Evolutionary conservation across 768 basidiomycete genomes (phyloP).

Genomic region (Boletus subparvulus): DNA sequence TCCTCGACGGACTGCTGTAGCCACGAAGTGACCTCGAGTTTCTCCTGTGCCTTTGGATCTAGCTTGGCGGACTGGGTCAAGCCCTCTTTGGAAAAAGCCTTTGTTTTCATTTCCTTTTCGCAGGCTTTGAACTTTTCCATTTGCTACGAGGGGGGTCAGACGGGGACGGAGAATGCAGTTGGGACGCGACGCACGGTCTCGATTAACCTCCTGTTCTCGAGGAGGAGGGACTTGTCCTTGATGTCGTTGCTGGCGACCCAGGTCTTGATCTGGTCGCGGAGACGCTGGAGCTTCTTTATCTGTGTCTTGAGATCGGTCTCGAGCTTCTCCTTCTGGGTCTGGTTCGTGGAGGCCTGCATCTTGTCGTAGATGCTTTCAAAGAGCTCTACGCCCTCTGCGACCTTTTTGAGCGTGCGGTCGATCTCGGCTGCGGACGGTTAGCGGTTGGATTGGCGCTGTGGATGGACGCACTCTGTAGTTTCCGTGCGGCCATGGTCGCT

Average conservation of each 20-base stretch:
- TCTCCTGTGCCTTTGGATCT: slow-evolving; percentile 97
- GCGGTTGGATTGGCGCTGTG: not conserved
- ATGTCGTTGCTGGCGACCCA: slow-evolving; percentile 98
- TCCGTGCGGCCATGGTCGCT: slow-evolving; percentile 78
- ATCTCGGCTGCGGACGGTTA: slow-evolving; percentile 77
- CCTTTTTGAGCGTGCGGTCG: slow-evolving; percentile 97
- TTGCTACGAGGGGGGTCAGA: slow-evolving; percentile 61
- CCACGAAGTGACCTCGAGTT: slow-evolving; percentile 87
- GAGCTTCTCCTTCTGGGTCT: slow-evolving; percentile 98
- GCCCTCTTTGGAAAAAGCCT: slow-evolving; percentile 99
- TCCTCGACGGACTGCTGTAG: slow-evolving; percentile 88
- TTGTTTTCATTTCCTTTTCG: slow-evolving; percentile 99
- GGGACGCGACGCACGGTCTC: slow-evolving; percentile 73
- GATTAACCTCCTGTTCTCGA: slow-evolving; percentile 94
- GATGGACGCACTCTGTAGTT: slow-evolving; percentile 70
- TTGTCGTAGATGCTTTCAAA: slow-evolving; percentile 97
- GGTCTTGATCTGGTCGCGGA: slow-evolving; percentile 87
- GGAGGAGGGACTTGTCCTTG: slow-evolving; percentile 91
- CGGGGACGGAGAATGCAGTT: slow-evolving; percentile 1
- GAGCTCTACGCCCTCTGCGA: slow-evolving; percentile 90
- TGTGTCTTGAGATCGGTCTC: slow-evolving; percentile 96
- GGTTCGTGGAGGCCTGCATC: slow-evolving; percentile 94
- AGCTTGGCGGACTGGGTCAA: slow-evolving; percentile 91
- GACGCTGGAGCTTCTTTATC: slow-evolving; percentile 90
- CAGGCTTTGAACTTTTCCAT: slow-evolving; percentile 99